Base-by-base conservation (phyloP, 2,329 filamentous ascomycete genomes). In the Bipolaris oryzae region DNA sequence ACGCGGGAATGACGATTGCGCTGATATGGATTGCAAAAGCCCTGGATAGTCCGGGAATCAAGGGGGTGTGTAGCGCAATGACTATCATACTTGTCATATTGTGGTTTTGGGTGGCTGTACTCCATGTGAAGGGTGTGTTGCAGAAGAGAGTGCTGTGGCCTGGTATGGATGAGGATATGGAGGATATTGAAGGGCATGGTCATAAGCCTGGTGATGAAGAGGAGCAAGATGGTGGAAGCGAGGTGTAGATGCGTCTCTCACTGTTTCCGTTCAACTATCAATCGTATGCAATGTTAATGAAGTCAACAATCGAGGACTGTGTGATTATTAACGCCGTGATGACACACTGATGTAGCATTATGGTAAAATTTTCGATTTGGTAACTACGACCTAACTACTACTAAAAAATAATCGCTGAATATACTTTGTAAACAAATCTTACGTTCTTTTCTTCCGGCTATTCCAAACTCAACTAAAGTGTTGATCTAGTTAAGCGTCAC, bases 81-180 rank as follows among this genome's bases (percentile, higher is more conserved):
- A 84, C 84, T 0, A 72, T 85, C 18, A 62, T 82, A 15, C 71
- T 88, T 45, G 77, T 87, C 1, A 66, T 74, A 7, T 78, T 83
- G 62, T 88, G 84, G 81, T 41, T 85, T 1, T 81, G 85, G 28
- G 81, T 86, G 16, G 76, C 81, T 7, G 69, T 78, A 20, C 75
- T 78, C 44, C 81, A 85, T 66, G 67, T 83, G 2, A 73, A 77
- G 16, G 85, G 84, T 1, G 75, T 88, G n/a, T 20, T 55, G 16
- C 56, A 57, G 20, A 25, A 70, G 74, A 61, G 77, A 46, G 82
- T 88, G 16, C 74, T 87, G 62, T 86, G 80, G 73, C 83, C 84
- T 4, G 85, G 85, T 0, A 85, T 81, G 64, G 85, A 87, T 58
- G 85, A 87, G 65, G 85, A 87, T 60, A 79, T 77, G 57, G 76